Conservation (phyloP, 768 basidiomycete genomes). For the Russula compacta region DNA sequence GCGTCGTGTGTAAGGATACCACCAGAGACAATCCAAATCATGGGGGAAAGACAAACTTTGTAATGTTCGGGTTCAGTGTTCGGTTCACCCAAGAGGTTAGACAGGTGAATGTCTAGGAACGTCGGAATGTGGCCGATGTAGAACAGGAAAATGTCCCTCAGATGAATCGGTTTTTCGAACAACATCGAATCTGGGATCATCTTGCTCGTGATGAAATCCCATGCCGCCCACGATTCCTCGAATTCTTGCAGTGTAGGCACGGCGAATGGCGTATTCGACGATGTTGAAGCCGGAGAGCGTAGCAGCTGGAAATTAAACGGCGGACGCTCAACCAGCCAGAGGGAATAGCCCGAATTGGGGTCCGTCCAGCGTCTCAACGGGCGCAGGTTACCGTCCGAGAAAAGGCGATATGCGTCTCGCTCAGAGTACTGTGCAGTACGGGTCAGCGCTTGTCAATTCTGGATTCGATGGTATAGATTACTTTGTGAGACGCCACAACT, state of each 20-base stretch:
- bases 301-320: constrained; percentile 67
- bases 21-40: not conserved
- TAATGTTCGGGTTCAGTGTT: constrained; percentile 80
- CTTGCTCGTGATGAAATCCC: constrained; percentile 74
- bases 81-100: constrained; percentile 60
- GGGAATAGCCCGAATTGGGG: constrained; percentile 55
- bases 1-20: not conserved
- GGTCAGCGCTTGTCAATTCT: not conserved
- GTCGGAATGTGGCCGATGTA: constrained; percentile 91
- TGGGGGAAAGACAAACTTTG: constrained; percentile 37
- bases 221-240: constrained; percentile 74
- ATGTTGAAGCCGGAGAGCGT: constrained; percentile 28
- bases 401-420: constrained; percentile 56
- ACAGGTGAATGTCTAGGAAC: constrained; percentile 87
- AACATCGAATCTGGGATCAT: constrained; percentile 89
- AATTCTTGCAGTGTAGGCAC: constrained; percentile 74
- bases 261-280: constrained; percentile 41
- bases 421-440: constrained; percentile 59
- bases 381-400: constrained; percentile 67
- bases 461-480: constrained; percentile 24
- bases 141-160: constrained; percentile 95
- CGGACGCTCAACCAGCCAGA: constrained; percentile 90
- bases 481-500: constrained; percentile 86
- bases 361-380: constrained; percentile 85
- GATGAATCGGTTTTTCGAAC: constrained; percentile 83